phyloP scores from a whole-genome alignment of 1,284 basidiomycete genomes.

The Trichosporon faecale region DNA sequence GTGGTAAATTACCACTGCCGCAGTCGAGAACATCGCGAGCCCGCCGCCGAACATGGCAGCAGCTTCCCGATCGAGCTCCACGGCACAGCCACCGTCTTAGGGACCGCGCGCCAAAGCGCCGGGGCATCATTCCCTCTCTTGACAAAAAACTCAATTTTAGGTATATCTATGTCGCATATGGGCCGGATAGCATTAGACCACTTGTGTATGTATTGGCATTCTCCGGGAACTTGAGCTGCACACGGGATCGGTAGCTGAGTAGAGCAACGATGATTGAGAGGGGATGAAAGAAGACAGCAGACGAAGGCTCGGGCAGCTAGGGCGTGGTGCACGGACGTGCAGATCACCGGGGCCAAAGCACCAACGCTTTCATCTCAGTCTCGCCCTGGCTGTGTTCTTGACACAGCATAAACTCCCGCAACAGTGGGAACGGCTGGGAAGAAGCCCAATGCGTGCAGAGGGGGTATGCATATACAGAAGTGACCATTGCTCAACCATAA shows the following conservation, averaged over 20 bases:
- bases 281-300: background rate
- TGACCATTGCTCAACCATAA: too few relatives aligned
- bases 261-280: background rate
- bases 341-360: background rate
- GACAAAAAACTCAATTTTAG: constrained; percentile 2
- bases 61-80: background rate
- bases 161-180: constrained; percentile 12
- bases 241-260: background rate
- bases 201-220: constrained; percentile 12
- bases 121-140: background rate
- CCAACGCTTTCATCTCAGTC: background rate
- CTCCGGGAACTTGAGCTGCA: constrained; percentile 4
- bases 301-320: background rate
- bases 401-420: background rate
- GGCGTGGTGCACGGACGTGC: background rate
- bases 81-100: background rate
- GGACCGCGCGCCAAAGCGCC: background rate
- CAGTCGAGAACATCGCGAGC: background rate
- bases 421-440: too few relatives aligned
- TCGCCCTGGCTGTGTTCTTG: too few relatives aligned
- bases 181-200: constrained; percentile 11
- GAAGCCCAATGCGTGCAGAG: too few relatives aligned
- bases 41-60: background rate
- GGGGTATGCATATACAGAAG: too few relatives aligned
- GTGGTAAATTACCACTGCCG: constrained; percentile 57